Base-by-base conservation (phyloP, 2,329 filamentous ascomycete genomes). In the Emmonsiellopsis sp. region DNA sequence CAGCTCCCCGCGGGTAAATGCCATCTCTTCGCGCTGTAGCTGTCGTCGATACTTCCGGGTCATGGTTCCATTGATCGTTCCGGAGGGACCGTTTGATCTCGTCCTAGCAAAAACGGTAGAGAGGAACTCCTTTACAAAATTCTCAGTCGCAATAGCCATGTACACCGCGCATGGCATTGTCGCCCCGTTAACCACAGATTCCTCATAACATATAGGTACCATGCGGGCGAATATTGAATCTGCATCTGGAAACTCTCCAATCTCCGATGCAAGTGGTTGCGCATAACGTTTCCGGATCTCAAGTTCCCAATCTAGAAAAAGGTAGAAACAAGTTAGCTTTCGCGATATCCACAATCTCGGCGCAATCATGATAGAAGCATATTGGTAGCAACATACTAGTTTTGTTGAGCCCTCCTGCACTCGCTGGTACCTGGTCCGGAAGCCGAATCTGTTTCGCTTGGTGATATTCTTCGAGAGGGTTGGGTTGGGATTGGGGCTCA, bases 1-100 rank as follows among this genome's bases (percentile, higher is more conserved):
- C 1, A 94, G 68, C 61, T 91, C 87, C 4, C 90, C 89, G n/a
- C 82, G 78, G 41, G 83, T 79, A 30, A 81, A 83, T 0, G 82
- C 80, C 43, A 85, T 79, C 65, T 95, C 90, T 67, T 96, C 91
- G 46, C 77, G 76, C 52, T 83, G 81, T 9, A 95, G 76, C 65
- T 89, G 87, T 55, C 80, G 79, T 58, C 82, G 83, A 70, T 92
- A 96, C 55, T 82, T 84, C 60, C 85, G 80, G 2, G 89, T 95
- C 67, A 90, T 85, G 55, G 96, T 81, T 76, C 86, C 88, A 37
- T 78, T 79, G 42, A 81, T 81, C 42, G 83, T 84, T 35, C 82
- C 77, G 2, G 85, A 85, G 1, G 79, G 75, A 1, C 78, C 80
- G 57, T 84, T 84, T 31, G 71, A 72, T 49, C 77, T 70, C 2